A percentile compares a stretch with the other conserved stretches of the same genome.
Conservation (phyloP, 176 grass and related monocot species). For the Oryza punctata region DNA sequence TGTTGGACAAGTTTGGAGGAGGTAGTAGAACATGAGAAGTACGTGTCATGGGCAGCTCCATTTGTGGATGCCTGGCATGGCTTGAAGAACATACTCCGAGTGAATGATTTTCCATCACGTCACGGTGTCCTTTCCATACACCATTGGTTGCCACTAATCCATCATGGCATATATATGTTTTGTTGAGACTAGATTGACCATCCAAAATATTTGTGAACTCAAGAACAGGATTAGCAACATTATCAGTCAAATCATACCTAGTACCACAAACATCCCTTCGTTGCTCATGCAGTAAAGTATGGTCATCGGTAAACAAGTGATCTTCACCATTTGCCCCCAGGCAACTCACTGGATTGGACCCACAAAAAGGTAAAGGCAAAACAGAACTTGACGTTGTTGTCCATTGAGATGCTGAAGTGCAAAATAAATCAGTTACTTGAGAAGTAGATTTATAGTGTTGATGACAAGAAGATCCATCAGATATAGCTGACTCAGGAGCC, state of each 20-base stretch:
- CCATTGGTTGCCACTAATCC: conserved; percentile 29
- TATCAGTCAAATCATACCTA: conserved; percentile 35
- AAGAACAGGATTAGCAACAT: conserved; percentile 27
- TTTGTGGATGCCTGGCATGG: conserved; percentile 17
- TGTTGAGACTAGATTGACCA: conserved; percentile 27
- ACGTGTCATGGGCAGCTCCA: conserved; percentile 27
- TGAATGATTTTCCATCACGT: not conserved
- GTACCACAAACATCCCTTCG: conserved; percentile 23
- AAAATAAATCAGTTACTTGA: conserved; percentile 48
- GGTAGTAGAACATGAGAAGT: conserved; percentile 25
- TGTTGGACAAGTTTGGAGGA: conserved; percentile 11
- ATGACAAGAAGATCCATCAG: conserved; percentile 48
- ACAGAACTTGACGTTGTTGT: conserved; percentile 33
- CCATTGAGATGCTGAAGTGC: conserved; percentile 40
- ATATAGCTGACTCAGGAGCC: conserved; percentile 37
- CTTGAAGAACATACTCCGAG: conserved; percentile 28
- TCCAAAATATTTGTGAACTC: conserved; percentile 34
- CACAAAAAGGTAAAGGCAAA: conserved; percentile 32
- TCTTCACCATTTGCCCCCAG: not conserved
- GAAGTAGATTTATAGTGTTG: conserved; percentile 50
- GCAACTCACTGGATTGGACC: conserved; percentile 28
- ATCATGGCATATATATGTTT: conserved; percentile 8
- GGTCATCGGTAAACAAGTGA: not conserved
- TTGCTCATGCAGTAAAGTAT: conserved; percentile 31
- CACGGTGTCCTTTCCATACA: not conserved